These are phyloP conservation scores for Aureobasidium sp. DNA, from an alignment of 2,329 filamentous ascomycete genomes.

Conservation along the genomic window DNA sequence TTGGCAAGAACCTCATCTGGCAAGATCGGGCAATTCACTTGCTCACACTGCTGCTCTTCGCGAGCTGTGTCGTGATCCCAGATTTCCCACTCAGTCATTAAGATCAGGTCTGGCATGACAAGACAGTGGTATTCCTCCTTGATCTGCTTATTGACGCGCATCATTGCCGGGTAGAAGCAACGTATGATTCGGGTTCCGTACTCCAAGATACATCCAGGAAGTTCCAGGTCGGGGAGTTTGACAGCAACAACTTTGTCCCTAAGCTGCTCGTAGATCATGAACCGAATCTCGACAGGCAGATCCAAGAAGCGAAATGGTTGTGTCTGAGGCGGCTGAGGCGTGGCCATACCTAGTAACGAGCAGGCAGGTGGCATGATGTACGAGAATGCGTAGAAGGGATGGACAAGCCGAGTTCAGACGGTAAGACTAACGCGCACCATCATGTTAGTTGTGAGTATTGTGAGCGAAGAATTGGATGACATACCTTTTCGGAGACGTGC, in stretches of 20 bases:
- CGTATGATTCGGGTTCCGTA: rapidly evolving
- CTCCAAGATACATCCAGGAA: not conserved
- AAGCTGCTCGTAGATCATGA: not conserved
- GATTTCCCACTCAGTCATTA: not conserved
- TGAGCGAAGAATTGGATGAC: not conserved
- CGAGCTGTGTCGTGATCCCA: too few species aligned
- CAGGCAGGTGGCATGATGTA: not conserved
- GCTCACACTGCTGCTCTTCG: not conserved
- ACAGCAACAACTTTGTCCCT: not conserved
- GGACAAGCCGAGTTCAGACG: not conserved
- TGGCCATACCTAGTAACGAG: not conserved
- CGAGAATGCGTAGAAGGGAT: not conserved
- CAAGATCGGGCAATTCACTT: not conserved
- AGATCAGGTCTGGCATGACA: not conserved
- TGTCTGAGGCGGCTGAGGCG: not conserved
- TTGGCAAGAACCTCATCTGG: not conserved
- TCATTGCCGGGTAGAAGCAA: not conserved
- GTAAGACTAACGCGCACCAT: not conserved
- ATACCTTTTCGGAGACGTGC: not conserved
- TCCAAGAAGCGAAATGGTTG: not conserved
- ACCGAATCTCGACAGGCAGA: not conserved
- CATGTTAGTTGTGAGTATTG: not conserved
- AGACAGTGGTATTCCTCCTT: not conserved
- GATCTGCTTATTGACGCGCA: not conserved
- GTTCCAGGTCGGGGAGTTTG: not conserved